A percentile compares a stretch with the other conserved stretches of the same genome.
phyloP scores from a whole-genome alignment of 2,329 filamentous ascomycete genomes.

The Scedosporium minutisporum region DNA sequence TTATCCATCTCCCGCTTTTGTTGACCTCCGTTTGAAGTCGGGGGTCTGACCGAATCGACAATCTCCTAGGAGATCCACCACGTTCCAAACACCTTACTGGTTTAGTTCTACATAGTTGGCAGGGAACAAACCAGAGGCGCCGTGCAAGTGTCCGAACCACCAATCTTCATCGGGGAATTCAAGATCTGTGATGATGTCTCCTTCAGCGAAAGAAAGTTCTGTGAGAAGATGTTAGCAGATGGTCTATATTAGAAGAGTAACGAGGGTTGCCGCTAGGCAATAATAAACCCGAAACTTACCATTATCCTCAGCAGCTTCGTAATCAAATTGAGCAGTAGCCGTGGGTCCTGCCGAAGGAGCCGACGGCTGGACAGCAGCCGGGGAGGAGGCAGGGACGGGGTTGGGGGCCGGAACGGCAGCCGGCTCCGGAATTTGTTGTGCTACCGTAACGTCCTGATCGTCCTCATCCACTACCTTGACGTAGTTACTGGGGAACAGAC shows the following conservation, averaged over 20 bases:
- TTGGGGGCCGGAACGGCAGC: constrained; percentile 22
- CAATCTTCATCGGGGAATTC: constrained; percentile 98
- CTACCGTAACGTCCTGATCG: constrained; percentile 23
- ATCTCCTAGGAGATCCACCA: neutral
- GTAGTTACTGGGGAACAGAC: constrained; percentile 95
- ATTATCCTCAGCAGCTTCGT: constrained; percentile 95
- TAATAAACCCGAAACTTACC: constrained; percentile 33
- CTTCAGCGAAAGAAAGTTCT: constrained; percentile 78
- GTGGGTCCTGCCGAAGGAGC: constrained; percentile 41
- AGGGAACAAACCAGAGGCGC: constrained; percentile 74
- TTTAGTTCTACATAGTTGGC: constrained; percentile 60
- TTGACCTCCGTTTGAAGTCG: too few species aligned
- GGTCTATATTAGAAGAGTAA: neutral
- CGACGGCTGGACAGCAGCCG: constrained; percentile 19
- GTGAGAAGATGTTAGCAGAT: neutral
- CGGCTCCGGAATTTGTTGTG: constrained; percentile 6
- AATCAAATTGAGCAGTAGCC: constrained; percentile 85
- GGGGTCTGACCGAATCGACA: neutral
- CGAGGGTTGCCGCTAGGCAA: neutral
- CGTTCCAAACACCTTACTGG: constrained; percentile 14
- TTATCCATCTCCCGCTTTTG: too few species aligned
- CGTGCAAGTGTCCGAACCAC: constrained; percentile 87
- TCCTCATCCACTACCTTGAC: constrained; percentile 72
- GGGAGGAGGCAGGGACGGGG: constrained; percentile 29
- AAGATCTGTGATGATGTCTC: constrained; percentile 69